A percentile compares a stretch with the other conserved stretches of the same genome.
These are phyloP conservation scores for Pyrrhoderma lamaoense DNA, from an alignment of 1,284 basidiomycete genomes.

Conservation along the genomic window DNA sequence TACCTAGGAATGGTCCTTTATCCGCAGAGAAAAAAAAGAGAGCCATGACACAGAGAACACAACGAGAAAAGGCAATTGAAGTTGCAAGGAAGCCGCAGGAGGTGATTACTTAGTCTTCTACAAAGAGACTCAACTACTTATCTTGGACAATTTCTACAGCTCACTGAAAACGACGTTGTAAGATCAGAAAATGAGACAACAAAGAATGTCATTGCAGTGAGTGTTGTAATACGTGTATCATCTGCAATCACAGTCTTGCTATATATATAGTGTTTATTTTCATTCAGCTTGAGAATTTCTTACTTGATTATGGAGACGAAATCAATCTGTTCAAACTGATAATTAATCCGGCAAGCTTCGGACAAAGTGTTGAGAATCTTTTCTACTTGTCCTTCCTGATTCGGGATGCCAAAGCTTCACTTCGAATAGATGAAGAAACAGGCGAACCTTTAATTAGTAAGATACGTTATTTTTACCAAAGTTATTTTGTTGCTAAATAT, in stretches of 20 bases:
- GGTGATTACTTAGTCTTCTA: slow-evolving; percentile 16
- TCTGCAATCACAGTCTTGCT: background rate
- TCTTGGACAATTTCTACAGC: slow-evolving; percentile 20
- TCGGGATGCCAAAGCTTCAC: slow-evolving; percentile 71
- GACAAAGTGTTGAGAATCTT: slow-evolving; percentile 89
- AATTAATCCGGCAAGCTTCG: slow-evolving; percentile 81
- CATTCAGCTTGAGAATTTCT: slow-evolving; percentile 46
- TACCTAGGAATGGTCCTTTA: slow-evolving; percentile 67
- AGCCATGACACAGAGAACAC: slow-evolving; percentile 48
- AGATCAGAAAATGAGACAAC: slow-evolving; percentile 77
- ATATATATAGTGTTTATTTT: background rate
- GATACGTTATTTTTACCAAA: slow-evolving; percentile 23
- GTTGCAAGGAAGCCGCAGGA: slow-evolving; percentile 66
- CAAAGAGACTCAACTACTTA: background rate
- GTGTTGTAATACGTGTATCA: too few relatives aligned
- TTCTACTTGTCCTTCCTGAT: slow-evolving; percentile 92
- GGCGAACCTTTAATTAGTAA: slow-evolving; percentile 72
- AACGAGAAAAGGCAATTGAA: slow-evolving; percentile 65
- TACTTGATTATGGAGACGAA: slow-evolving; percentile 38
- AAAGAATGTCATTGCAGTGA: slow-evolving; percentile 63
- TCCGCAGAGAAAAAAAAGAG: slow-evolving; percentile 73
- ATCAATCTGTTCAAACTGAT: slow-evolving; percentile 81
- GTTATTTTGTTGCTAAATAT: background rate
- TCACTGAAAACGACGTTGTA: slow-evolving; percentile 69
- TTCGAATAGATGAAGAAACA: slow-evolving; percentile 49